Percentiles rank a stretch among this genome's conserved stretches.
Conservation (phyloP, 1,284 basidiomycete species). For the Cryptococcus sp. region DNA sequence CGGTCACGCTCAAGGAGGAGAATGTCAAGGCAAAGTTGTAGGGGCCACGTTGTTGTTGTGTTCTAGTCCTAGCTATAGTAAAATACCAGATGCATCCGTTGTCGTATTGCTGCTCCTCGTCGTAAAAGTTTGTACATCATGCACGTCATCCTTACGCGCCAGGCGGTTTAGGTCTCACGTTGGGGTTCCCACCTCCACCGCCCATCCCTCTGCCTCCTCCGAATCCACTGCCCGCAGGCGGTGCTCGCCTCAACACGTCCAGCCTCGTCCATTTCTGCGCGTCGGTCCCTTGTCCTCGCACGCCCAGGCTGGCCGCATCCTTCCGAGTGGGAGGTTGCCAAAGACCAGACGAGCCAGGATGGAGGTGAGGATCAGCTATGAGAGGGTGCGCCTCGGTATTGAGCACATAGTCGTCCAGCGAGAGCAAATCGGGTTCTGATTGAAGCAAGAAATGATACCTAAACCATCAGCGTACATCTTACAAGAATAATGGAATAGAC, state of each 20-base stretch:
- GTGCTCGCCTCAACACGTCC: conserved; percentile 9
- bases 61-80: background rate
- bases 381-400: conserved; percentile 50
- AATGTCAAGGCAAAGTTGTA: conserved; percentile 43
- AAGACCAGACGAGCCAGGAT: conserved; percentile 31
- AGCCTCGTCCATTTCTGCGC: conserved; percentile 40
- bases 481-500: conserved; percentile 8
- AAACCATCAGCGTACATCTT: background rate
- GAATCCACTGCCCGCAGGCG: background rate
- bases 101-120: too few relatives aligned
- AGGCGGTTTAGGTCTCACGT: conserved; percentile 8
- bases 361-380: conserved; percentile 30
- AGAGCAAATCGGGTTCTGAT: conserved; percentile 51
- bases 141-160: background rate
- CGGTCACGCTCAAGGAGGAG: conserved; percentile 48
- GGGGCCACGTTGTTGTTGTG: background rate
- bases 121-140: background rate
- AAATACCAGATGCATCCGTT: background rate
- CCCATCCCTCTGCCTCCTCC: conserved; percentile 24
- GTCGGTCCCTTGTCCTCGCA: conserved; percentile 39
- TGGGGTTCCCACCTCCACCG: conserved; percentile 22
- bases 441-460: conserved; percentile 51
- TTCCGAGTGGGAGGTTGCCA: conserved; percentile 25
- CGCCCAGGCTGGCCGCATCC: conserved; percentile 25
- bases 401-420: conserved; percentile 55